A percentile compares a stretch with the other conserved stretches of the same genome.
These are phyloP conservation scores for Tetragonia tetragonoides DNA, from an alignment of 148 eudicot species.

Conservation along the genomic window DNA sequence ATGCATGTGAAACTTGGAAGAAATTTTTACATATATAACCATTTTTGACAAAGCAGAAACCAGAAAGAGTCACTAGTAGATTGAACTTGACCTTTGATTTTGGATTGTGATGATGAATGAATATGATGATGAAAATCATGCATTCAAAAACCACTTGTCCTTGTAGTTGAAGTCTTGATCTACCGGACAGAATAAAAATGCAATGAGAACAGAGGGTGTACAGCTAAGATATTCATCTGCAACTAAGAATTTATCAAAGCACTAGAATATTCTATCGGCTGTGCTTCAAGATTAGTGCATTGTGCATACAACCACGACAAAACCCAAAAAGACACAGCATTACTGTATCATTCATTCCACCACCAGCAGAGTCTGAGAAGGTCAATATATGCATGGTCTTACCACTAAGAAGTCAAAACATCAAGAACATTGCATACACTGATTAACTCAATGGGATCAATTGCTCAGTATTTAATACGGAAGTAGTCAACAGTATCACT, in stretches of 20 bases:
- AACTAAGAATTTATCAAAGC: not conserved
- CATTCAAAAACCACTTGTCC: not conserved
- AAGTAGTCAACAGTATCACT: not conserved
- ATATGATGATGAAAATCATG: not conserved
- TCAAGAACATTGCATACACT: not conserved
- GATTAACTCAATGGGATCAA: not conserved
- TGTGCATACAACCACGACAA: not conserved
- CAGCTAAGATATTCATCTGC: not conserved
- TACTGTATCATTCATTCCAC: not conserved
- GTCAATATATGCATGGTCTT: not conserved
- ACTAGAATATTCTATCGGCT: not conserved
- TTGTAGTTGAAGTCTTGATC: not conserved
- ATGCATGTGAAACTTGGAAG: not conserved
- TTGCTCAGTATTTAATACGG: not conserved
- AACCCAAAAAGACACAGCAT: not conserved
- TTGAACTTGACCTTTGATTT: not conserved
- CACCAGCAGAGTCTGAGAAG: not conserved
- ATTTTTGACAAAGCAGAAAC: not conserved
- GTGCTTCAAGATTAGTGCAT: not conserved
- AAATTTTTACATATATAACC: not conserved
- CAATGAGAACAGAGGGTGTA: not conserved
- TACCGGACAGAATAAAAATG: not conserved
- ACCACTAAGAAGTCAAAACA: not conserved
- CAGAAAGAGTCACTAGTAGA: not conserved
- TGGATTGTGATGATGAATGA: not conserved